These are phyloP conservation scores for Besnoitia besnoiti DNA, from an alignment of 169 alveolate species.

Conservation along the genomic window DNA sequence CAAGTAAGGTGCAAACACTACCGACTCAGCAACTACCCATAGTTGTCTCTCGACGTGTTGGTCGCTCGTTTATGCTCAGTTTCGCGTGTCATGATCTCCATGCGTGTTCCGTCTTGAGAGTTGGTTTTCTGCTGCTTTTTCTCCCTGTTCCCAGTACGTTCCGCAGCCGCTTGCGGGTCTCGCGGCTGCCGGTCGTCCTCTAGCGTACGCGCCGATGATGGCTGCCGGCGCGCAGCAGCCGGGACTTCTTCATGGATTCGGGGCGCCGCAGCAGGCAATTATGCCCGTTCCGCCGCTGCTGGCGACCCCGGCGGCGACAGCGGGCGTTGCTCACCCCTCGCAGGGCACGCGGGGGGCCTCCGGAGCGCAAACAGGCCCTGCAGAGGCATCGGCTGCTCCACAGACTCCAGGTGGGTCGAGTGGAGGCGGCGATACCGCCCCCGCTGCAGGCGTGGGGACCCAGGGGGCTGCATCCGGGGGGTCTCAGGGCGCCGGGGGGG, in stretches of 20 bases:
- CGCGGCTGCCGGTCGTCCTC: neutral
- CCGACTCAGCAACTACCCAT: too few relatives aligned
- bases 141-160: neutral
- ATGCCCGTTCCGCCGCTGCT: neutral
- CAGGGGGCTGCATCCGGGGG: neutral
- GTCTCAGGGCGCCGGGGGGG: neutral
- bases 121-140: neutral
- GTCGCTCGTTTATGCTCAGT: too few relatives aligned
- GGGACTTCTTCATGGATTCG: neutral
- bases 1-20: too few relatives aligned
- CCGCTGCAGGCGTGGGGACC: neutral
- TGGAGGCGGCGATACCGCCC: neutral
- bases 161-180: neutral
- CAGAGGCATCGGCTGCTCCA: neutral
- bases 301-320: neutral
- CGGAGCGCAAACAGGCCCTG: neutral
- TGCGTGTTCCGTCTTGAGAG: too few relatives aligned
- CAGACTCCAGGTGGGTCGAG: too few relatives aligned
- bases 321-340: neutral
- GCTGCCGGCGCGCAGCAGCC: neutral
- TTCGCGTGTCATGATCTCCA: too few relatives aligned
- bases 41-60: too few relatives aligned
- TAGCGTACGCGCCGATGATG: neutral
- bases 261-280: neutral
- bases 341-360: neutral